Evolutionary conservation across 441 rosid species (phyloP).

Genomic region (Rhodomyrtus psidioides): DNA sequence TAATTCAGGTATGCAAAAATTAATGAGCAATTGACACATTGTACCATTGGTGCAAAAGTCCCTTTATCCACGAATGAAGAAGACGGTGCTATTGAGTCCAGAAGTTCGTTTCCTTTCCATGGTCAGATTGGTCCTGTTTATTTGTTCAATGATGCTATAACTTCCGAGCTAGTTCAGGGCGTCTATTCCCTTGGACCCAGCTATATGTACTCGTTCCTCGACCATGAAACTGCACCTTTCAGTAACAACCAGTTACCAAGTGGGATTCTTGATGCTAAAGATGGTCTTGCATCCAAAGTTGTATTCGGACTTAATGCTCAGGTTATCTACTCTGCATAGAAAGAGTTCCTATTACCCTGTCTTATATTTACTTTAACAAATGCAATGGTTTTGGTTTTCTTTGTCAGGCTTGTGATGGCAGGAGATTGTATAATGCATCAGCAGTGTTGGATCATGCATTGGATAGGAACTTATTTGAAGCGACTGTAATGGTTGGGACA

Average conservation of each 20-base stretch:
- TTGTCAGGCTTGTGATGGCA: conserved; percentile 92
- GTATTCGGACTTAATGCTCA: conserved; percentile 96
- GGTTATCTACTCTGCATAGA: conserved; percentile 35
- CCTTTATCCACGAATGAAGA: conserved; percentile 54
- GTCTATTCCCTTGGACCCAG: conserved; percentile 89
- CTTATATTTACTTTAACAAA: conserved; percentile 1
- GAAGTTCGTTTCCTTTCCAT: conserved; percentile 59
- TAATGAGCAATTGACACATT: conserved; percentile 70
- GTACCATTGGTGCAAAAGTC: conserved; percentile 71
- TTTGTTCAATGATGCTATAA: conserved; percentile 80
- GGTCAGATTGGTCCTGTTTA: conserved; percentile 99
- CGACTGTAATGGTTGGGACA: conserved; percentile 70
- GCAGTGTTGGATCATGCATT: conserved; percentile 52
- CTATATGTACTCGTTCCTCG: conserved; percentile 96
- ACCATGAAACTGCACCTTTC: conserved; percentile 58
- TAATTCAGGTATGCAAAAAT: conserved; percentile 85
- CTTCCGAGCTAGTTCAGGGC: conserved; percentile 86
- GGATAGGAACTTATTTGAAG: conserved; percentile 77
- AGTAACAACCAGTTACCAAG: conserved; percentile 58
- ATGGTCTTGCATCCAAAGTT: conserved; percentile 92
- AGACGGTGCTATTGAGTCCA: conserved; percentile 38
- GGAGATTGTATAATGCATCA: conserved; percentile 84
- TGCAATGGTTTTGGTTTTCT: conserved; percentile 10
- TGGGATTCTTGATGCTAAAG: conserved; percentile 91
- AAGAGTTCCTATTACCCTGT: not conserved